A percentile compares a stretch with the other conserved stretches of the same genome.
These are phyloP conservation scores for Clonostachys byssicola DNA, from an alignment of 2,329 filamentous ascomycete species.

Conservation along the genomic window DNA sequence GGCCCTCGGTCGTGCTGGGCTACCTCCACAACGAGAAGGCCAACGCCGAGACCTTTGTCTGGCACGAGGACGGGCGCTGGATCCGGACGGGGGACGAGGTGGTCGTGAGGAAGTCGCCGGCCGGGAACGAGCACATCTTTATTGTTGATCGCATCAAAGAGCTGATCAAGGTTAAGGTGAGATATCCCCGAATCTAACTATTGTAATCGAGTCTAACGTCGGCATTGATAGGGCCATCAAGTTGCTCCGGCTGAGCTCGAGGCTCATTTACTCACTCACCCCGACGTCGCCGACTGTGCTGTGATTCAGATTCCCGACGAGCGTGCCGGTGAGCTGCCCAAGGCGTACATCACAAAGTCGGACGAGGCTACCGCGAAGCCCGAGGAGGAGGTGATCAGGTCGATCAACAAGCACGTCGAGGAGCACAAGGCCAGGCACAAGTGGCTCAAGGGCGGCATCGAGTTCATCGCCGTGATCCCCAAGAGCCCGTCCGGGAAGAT, in stretches of 20 bases:
- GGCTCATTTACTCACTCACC: slow-evolving; percentile 65
- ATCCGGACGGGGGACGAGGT: slow-evolving; percentile 81
- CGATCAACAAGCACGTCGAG: slow-evolving; percentile 55
- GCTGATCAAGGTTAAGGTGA: slow-evolving; percentile 68
- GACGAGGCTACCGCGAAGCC: slow-evolving; percentile 43
- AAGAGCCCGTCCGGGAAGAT: slow-evolving; percentile 73
- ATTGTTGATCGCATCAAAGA: slow-evolving; percentile 71
- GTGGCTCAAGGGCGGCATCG: slow-evolving; percentile 55
- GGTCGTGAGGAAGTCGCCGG: slow-evolving; percentile 54
- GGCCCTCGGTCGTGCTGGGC: slow-evolving; percentile 69
- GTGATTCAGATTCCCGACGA: slow-evolving; percentile 63
- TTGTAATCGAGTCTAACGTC: neutral
- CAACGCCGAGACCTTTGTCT: slow-evolving; percentile 68
- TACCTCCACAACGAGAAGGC: slow-evolving; percentile 81
- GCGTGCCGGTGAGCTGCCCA: slow-evolving; percentile 52
- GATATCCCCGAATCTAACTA: slow-evolving; percentile 3
- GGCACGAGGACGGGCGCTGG: slow-evolving; percentile 60
- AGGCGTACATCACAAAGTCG: slow-evolving; percentile 54
- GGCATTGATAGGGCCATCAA: slow-evolving; percentile 56
- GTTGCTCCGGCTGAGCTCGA: slow-evolving; percentile 76
- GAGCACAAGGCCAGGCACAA: slow-evolving; percentile 63
- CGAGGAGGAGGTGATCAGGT: slow-evolving; percentile 36
- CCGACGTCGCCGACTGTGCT: slow-evolving; percentile 65
- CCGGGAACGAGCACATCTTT: slow-evolving; percentile 71
- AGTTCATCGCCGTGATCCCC: slow-evolving; percentile 61